phyloP scores from a whole-genome alignment of 208 protist genomes.

The Crithidia thermophila region DNA sequence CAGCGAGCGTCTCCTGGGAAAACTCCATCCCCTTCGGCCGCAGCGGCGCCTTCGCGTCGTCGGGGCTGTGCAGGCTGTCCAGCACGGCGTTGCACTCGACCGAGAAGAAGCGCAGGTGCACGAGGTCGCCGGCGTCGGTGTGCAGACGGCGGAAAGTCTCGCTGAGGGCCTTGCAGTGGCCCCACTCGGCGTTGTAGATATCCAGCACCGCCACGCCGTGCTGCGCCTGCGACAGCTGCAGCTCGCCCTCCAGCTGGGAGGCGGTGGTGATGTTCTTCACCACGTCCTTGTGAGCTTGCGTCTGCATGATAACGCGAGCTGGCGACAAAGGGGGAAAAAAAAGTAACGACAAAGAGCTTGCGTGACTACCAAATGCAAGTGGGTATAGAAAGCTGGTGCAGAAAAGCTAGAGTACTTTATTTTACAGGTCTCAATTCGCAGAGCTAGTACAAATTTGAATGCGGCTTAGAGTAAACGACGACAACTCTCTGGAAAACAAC shows the following conservation, averaged over 20 bases:
- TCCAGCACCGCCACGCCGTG: conserved; percentile 88
- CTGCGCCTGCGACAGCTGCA: conserved; percentile 78
- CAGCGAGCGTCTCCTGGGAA: conserved; percentile 59
- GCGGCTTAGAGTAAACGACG: too few relatives aligned
- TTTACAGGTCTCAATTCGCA: too few relatives aligned
- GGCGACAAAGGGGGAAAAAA: too few relatives aligned
- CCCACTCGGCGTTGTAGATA: conserved; percentile 89
- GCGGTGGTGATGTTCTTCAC: conserved; percentile 79
- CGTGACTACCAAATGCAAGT: too few relatives aligned
- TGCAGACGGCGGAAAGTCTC: conserved; percentile 87
- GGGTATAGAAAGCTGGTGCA: too few relatives aligned
- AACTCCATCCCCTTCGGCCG: conserved; percentile 51
- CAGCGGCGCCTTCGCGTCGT: conserved; percentile 23
- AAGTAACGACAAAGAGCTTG: background rate
- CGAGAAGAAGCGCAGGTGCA: conserved; percentile 85
- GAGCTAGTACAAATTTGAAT: too few relatives aligned
- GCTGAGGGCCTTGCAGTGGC: conserved; percentile 79
- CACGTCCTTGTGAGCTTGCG: conserved; percentile 65
- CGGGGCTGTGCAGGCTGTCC: conserved; percentile 59
- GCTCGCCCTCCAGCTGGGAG: conserved; percentile 73
- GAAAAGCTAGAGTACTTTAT: too few relatives aligned
- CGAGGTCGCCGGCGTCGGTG: conserved; percentile 77
- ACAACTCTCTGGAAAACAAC: too few relatives aligned
- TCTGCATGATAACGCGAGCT: conserved; percentile 23
- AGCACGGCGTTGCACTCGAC: conserved; percentile 86